These are phyloP conservation scores for Nakazawaea anatomiae DNA, from an alignment of 805 yeast genomes.

Conservation along the genomic window DNA sequence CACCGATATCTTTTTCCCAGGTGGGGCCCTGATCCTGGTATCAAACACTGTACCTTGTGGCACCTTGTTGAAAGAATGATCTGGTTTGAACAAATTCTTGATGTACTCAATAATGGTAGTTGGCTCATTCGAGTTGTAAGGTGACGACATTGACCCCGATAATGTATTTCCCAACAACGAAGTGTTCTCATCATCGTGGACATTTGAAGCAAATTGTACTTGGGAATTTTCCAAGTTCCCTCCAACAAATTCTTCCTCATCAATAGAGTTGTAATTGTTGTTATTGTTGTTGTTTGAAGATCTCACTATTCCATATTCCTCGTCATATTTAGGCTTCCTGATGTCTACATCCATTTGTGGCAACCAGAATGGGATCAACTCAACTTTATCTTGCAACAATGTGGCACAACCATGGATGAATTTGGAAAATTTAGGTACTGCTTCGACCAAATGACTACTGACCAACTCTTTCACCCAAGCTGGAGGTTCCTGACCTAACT, in stretches of 20 bases:
- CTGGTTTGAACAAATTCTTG: slow-evolving; percentile 21
- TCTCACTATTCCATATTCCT: slow-evolving; percentile 59
- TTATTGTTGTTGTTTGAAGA: slow-evolving; percentile 19
- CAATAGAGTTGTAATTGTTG: slow-evolving; percentile 34
- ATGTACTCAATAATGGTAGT: neutral
- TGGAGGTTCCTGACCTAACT: slow-evolving; percentile 98
- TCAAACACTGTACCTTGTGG: slow-evolving; percentile 63
- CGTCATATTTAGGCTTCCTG: slow-evolving; percentile 70
- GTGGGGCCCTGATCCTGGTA: slow-evolving; percentile 61
- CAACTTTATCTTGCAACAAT: slow-evolving; percentile 77
- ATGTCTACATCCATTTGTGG: slow-evolving; percentile 97
- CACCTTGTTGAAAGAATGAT: slow-evolving; percentile 50
- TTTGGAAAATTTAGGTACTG: slow-evolving; percentile 96
- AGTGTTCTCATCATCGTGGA: slow-evolving; percentile 27
- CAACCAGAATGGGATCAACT: slow-evolving; percentile 91
- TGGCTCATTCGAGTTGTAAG: neutral
- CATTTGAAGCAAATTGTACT: slow-evolving; percentile 6
- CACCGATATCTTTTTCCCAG: slow-evolving; percentile 81
- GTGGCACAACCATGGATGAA: slow-evolving; percentile 96
- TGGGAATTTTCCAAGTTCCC: slow-evolving; percentile 10
- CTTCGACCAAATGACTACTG: slow-evolving; percentile 90
- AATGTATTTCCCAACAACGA: slow-evolving; percentile 21
- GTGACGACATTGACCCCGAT: too few relatives aligned
- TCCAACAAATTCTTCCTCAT: slow-evolving; percentile 63
- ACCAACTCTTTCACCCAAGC: slow-evolving; percentile 94